These are phyloP conservation scores for Cenchrus americanus DNA, from an alignment of 176 grass and related monocot species.

Conservation along the genomic window DNA sequence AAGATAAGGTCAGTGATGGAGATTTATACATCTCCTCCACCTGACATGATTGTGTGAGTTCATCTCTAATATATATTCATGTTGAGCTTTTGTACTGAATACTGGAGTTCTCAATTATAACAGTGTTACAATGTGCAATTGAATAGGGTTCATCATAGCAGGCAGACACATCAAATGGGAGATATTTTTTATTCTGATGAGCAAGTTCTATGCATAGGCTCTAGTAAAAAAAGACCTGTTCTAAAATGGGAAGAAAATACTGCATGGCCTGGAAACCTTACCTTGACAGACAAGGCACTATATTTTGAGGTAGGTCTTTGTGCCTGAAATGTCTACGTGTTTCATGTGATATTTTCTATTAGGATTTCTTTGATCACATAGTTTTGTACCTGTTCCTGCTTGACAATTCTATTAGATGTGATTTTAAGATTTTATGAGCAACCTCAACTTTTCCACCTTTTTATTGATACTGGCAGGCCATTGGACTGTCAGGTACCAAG, in stretches of 20 bases:
- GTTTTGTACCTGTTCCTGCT: conserved; percentile 27
- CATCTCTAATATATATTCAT: conserved; percentile 3
- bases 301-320: conserved; percentile 87
- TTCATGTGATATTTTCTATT: conserved; percentile 22
- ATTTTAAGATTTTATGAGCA: conserved; percentile 44
- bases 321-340: conserved; percentile 32
- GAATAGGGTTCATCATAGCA: conserved; percentile 82
- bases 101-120: conserved; percentile 29
- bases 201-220: conserved; percentile 90
- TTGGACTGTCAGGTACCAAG: conserved; percentile 92
- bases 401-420: conserved; percentile 8
- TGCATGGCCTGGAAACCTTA: conserved; percentile 94
- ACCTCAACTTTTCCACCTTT: conserved; percentile 48
- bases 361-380: conserved; percentile 5
- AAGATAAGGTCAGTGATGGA: not conserved
- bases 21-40: not conserved
- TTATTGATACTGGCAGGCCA: conserved; percentile 83
- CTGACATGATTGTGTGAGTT: conserved; percentile 9
- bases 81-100: conserved; percentile 19
- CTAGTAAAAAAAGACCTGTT: conserved; percentile 88
- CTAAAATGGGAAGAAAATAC: conserved; percentile 97
- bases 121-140: conserved; percentile 20
- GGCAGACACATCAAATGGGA: conserved; percentile 73
- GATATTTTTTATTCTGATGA: conserved; percentile 60
- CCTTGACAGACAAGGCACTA: conserved; percentile 82